Percentiles rank a stretch among this genome's conserved stretches.
Conservation (phyloP, 2,329 filamentous ascomycete species). For the Capronia coronata region DNA sequence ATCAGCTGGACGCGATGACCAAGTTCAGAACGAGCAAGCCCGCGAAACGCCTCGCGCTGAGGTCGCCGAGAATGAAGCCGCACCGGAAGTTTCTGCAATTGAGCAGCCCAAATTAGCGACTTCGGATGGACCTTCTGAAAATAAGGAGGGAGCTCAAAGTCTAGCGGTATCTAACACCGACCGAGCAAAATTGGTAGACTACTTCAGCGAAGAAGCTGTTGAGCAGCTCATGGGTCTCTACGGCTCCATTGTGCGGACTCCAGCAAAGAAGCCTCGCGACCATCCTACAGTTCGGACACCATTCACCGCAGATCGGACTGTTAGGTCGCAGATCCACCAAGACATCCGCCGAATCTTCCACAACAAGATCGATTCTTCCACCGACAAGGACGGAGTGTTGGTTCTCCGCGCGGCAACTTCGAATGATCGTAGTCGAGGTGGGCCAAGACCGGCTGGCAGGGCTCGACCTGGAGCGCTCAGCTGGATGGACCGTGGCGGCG, state of each 20-base stretch:
- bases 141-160: neutral
- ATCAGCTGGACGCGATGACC: neutral
- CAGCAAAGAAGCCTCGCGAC: conserved; percentile 50
- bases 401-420: conserved; percentile 46
- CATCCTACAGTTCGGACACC: conserved; percentile 48
- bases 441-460: conserved; percentile 29
- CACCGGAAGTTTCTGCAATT: neutral
- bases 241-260: conserved; percentile 47
- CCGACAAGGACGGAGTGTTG: conserved; percentile 59
- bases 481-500: conserved; percentile 64
- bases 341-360: conserved; percentile 70
- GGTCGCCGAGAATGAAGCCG: neutral
- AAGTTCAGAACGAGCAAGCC: neutral
- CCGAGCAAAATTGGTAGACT: conserved; percentile 35
- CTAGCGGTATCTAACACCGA: conserved; percentile 37
- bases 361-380: conserved; percentile 70
- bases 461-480: conserved; percentile 42
- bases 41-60: neutral
- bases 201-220: conserved; percentile 24
- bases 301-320: conserved; percentile 52
- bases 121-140: neutral
- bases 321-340: conserved; percentile 58
- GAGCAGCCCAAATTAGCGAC: neutral
- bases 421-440: conserved; percentile 32
- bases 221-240: conserved; percentile 51